Evolutionary conservation across 345 rosid species (phyloP).

Genomic region (Jatropha curcas): DNA sequence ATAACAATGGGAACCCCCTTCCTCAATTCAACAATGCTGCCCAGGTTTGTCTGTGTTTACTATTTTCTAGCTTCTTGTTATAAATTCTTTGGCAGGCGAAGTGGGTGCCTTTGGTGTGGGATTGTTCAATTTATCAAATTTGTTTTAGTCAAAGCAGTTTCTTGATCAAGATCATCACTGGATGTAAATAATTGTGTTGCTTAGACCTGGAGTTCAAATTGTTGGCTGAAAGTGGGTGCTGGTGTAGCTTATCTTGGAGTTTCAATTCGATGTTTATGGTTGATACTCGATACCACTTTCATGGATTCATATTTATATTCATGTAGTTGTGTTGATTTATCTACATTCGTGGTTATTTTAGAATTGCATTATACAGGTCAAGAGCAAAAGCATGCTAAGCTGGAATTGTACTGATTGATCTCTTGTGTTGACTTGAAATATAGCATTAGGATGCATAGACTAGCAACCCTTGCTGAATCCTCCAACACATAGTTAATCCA

Average conservation of each 20-base stretch:
- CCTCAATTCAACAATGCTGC: slow-evolving; percentile 88
- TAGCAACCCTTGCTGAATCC: too few relatives aligned
- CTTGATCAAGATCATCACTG: too few relatives aligned
- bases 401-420: too few relatives aligned
- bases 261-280: background rate
- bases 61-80: background rate
- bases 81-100: background rate
- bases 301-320: too few relatives aligned
- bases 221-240: background rate
- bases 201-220: background rate
- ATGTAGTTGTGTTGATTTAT: too few relatives aligned
- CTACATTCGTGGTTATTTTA: too few relatives aligned
- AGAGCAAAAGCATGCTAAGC: too few relatives aligned
- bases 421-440: too few relatives aligned
- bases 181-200: background rate
- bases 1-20: slow-evolving; percentile 82
- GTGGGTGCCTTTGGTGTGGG: background rate
- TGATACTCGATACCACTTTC: background rate
- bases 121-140: background rate
- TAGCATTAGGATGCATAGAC: too few relatives aligned
- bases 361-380: too few relatives aligned
- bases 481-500: too few relatives aligned
- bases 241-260: background rate
- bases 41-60: slow-evolving; percentile 40
- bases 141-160: background rate